Conservation (phyloP, 257 asterid species). For the Buddleja alternifolia region DNA sequence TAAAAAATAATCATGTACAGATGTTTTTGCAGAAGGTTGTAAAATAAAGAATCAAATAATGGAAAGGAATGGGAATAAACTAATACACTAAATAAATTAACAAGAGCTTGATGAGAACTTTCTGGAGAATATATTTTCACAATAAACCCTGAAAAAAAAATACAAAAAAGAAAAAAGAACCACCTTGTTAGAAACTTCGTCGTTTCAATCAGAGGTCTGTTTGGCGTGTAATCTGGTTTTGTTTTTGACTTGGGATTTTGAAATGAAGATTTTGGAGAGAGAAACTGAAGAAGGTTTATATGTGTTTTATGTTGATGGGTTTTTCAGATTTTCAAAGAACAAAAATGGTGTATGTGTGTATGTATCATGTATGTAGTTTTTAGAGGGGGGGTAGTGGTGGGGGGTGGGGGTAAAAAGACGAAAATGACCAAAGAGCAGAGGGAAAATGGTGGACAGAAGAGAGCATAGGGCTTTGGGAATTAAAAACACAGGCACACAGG, state of each 20-base stretch:
- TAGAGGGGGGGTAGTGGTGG: not conserved
- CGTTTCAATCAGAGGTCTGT: not conserved
- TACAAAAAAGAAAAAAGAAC: not conserved
- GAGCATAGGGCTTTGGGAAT: constrained; percentile 16
- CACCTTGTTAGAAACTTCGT: constrained; percentile 33
- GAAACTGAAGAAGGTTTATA: not conserved
- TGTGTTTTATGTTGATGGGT: not conserved
- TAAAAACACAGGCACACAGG: constrained; percentile 25
- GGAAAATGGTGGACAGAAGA: constrained; percentile 15
- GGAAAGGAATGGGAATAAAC: not conserved
- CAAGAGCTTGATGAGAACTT: not conserved
- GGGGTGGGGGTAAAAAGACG: constrained; percentile 7
- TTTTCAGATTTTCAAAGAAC: not conserved
- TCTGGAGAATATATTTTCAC: not conserved
- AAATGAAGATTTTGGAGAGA: not conserved
- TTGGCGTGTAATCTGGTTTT: not conserved
- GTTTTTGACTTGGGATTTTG: not conserved
- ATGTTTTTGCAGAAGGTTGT: not conserved
- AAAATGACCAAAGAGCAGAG: constrained; percentile 26
- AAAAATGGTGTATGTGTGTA: not conserved
- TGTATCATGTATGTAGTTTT: too few relatives aligned
- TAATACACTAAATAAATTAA: not conserved
- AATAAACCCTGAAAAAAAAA: constrained; percentile 17
- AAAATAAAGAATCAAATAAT: not conserved
- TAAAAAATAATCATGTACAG: not conserved